Evolutionary conservation across 164 flowering plant genomes (phyloP), one percentile per base, ranked within the genome.

Genomic region (Kalanchoe fedtschenkoi): DNA sequence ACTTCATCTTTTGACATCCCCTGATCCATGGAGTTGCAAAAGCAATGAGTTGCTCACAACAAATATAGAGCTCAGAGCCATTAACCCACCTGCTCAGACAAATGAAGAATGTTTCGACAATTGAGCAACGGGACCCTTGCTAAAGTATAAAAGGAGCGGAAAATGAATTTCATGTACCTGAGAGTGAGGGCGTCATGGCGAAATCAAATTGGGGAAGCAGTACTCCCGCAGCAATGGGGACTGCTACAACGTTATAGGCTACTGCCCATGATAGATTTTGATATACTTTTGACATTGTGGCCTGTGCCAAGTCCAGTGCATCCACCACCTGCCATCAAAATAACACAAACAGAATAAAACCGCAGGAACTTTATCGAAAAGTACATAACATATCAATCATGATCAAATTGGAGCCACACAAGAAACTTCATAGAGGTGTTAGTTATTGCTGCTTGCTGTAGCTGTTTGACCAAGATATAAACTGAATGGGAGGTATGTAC

Each of bases 151-250:
- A 32, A 11, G 34, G 43, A 15, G 21, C 29, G 30, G 29, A 51
- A 26, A 47, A 47, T 47, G 29, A 9, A 29, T 47, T 38, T 21
- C 15, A 35, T 71, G 70, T 58, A 87, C 96, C 98, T 57, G 95
- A 86, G 62, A 92, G 84, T 16, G 98, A 89, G 54, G 98, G 98
- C 24, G 95, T 92, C 96, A 92, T 92, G 46, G 98, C 98, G 70
- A 87, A 83, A 70, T 87, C 93, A 65, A 76, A 87, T 14, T 75
- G 77, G 2, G 98, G 96, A 80, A 92, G 98, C 53, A 92, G 74
- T 22, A 78, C 73, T 39, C 98, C 98, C 15, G 96, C 95, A 55
- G 98, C 98, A 73, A 92, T 82, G 44, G 98, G 98, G 62, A 89
- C 74, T n/a, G 95, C 85, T 60, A 92, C 76, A 14, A 78, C 71